Percentiles rank a stretch among this genome's conserved stretches.
Evolutionary conservation across 1,284 basidiomycete species (phyloP).

Genomic region (Leccinum subspadiceum): DNA sequence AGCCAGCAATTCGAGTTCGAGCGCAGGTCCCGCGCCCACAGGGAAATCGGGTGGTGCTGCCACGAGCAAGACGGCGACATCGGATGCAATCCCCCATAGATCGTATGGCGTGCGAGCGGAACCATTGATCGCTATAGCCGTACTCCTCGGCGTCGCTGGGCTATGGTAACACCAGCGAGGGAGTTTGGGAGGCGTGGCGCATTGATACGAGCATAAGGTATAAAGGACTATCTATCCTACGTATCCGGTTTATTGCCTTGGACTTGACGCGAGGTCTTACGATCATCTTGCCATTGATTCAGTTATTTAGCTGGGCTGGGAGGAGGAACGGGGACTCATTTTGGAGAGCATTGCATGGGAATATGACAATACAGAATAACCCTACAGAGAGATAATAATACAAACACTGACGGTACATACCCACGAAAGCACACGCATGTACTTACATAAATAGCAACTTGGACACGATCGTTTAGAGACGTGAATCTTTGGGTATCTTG

Average conservation of each 20-base stretch:
- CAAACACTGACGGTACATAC: neutral
- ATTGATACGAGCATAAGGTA: neutral
- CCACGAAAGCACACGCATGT: neutral
- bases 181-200: neutral
- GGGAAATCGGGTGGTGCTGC: conserved; percentile 1
- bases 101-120: neutral
- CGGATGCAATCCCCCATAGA: neutral
- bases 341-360: conserved; percentile 2
- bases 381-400: neutral
- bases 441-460: neutral
- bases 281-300: neutral
- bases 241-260: conserved; percentile 8
- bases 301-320: neutral
- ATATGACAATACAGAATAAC: conserved; percentile 5
- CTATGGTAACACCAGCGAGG: conserved; percentile 14
- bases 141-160: conserved; percentile 10
- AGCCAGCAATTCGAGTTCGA: conserved; percentile 31
- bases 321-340: neutral
- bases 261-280: conserved; percentile 5
- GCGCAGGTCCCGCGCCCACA: neutral
- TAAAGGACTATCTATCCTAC: conserved; percentile 12
- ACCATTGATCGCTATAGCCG: conserved; percentile 5
- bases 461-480: conserved; percentile 36
- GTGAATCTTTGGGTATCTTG: conserved; percentile 57
- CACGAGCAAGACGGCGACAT: neutral